Evolutionary conservation across 768 basidiomycete genomes (phyloP).

Genomic region (Macrolepiota fuliginosa): DNA sequence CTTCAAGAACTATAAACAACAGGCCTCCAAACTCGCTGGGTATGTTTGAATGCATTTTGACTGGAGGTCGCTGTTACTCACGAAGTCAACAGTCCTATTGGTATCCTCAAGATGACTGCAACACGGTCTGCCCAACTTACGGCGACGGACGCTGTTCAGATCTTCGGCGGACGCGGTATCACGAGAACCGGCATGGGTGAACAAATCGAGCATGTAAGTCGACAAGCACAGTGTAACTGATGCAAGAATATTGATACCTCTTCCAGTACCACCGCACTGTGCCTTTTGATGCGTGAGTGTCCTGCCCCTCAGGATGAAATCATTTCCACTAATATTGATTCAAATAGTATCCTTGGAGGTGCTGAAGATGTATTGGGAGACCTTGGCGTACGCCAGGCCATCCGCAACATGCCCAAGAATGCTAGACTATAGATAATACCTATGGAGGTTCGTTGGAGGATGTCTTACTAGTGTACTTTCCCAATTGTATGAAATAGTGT

Average conservation of each 20-base stretch:
- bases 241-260: constrained; percentile 21
- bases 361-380: constrained; percentile 82
- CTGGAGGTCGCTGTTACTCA: constrained; percentile 6
- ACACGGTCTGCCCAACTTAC: constrained; percentile 64
- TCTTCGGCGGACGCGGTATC: constrained; percentile 87
- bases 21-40: constrained; percentile 75
- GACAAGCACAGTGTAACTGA: background rate
- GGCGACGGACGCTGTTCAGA: constrained; percentile 71
- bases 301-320: background rate
- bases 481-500: background rate
- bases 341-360: constrained; percentile 63
- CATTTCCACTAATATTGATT: background rate
- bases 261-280: constrained; percentile 61
- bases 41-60: constrained; percentile 24
- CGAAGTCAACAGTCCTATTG: constrained; percentile 50
- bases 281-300: constrained; percentile 56
- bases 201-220: constrained; percentile 61
- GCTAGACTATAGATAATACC: constrained; percentile 45
- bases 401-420: constrained; percentile 73
- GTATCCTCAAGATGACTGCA: constrained; percentile 66
- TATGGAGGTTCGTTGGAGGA: background rate
- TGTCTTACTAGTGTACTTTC: background rate
- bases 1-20: constrained; percentile 66
- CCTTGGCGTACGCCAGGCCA: constrained; percentile 79
- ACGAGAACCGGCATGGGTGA: constrained; percentile 78